Percentiles rank a stretch among this genome's conserved stretches.
These are phyloP conservation scores for Epichloe amarillans DNA, from an alignment of 2,329 filamentous ascomycete genomes.

Conservation along the genomic window DNA sequence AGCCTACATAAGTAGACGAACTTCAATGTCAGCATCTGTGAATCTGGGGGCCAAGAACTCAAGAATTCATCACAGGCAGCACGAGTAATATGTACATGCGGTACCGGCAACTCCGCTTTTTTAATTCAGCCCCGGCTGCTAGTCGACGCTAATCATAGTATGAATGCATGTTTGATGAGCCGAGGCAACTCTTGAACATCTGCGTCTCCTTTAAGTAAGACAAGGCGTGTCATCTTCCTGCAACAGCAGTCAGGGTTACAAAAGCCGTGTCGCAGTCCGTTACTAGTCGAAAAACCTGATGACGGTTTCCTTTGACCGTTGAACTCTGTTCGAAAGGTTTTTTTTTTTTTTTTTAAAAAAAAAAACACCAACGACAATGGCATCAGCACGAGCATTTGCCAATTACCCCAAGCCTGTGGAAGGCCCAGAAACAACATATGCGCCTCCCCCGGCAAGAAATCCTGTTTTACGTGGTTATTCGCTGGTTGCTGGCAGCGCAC, in stretches of 20 bases:
- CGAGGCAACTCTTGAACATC: not conserved
- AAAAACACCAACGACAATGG: not conserved
- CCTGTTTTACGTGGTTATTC: conserved; percentile 55
- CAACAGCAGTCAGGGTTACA: not conserved
- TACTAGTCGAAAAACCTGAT: no score
- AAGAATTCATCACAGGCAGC: no score
- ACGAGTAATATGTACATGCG: no score
- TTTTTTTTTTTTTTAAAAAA: no score
- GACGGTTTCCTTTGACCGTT: no score
- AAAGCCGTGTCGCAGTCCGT: not conserved
- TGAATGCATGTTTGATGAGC: not conserved
- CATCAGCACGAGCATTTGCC: conserved; percentile 18
- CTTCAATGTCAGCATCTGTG: no score
- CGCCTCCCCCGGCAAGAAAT: conserved; percentile 39
- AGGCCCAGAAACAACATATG: conserved; percentile 23
- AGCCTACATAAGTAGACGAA: no score
- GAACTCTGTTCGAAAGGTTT: not conserved
- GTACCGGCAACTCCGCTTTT: no score
- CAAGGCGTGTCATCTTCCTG: no score
- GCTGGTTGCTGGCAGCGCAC: conserved; percentile 25
- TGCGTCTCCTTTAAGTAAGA: not conserved
- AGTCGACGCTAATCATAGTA: not conserved
- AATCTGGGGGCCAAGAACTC: no score
- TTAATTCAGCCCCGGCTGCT: not conserved
- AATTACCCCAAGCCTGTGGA: conserved; percentile 28